These are phyloP conservation scores for Recurvomyces mirabilis DNA, from an alignment of 495 filamentous ascomycete genomes.

Conservation along the genomic window DNA sequence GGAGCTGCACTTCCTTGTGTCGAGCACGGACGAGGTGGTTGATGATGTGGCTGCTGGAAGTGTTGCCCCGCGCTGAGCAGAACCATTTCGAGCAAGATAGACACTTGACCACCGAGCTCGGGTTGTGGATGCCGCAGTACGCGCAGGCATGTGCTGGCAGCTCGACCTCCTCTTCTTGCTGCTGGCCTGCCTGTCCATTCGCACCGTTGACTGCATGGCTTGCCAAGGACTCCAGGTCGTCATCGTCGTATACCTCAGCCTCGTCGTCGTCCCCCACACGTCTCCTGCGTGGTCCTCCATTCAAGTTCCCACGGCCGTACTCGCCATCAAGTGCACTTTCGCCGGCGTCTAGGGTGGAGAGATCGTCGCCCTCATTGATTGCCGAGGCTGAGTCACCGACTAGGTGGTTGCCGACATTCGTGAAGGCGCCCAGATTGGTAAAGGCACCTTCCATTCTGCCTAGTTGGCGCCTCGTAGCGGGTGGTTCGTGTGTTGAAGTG, in stretches of 20 bases:
- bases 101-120: constrained; percentile 91
- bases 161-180: constrained; percentile 69
- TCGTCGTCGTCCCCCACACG: constrained; percentile 73
- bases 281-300: constrained; percentile 54
- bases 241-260: constrained; percentile 73
- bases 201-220: constrained; percentile 70
- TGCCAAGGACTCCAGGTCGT: constrained; percentile 85
- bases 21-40: constrained; percentile 95
- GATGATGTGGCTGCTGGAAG: constrained; percentile 93
- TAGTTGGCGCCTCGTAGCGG: no score
- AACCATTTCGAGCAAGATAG: constrained; percentile 97
- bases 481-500: no score
- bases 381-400: constrained; percentile 59
- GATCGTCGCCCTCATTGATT: constrained; percentile 65
- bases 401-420: constrained; percentile 71
- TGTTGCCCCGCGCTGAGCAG: constrained; percentile 94
- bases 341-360: constrained; percentile 34
- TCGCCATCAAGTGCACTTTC: constrained; percentile 61
- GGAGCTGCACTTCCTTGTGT: constrained; percentile 97
- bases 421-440: constrained; percentile 77
- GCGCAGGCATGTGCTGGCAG: constrained; percentile 94
- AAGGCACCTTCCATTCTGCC: no score
- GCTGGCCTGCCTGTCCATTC: constrained; percentile 48
- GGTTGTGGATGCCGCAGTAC: constrained; percentile 97
- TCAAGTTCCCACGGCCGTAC: constrained; percentile 48